Conservation (phyloP, 257 asterid genomes). For the Solanum sparsipilum region DNA sequence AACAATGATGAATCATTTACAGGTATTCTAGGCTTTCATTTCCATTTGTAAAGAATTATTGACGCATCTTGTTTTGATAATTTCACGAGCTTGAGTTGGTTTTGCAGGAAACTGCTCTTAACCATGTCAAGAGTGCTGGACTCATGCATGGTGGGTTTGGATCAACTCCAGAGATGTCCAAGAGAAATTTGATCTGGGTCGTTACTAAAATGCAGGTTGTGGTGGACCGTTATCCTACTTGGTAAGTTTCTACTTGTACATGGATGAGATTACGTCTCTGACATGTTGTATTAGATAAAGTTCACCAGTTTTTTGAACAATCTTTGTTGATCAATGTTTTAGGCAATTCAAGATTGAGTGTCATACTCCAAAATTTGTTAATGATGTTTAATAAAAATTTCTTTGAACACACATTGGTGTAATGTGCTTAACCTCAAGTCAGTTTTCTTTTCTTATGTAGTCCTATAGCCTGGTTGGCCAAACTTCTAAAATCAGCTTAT, state of each 20-base stretch:
- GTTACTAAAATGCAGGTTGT: slow-evolving; percentile 89
- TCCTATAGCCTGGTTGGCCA: neutral
- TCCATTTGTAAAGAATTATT: neutral
- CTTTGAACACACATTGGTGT: neutral
- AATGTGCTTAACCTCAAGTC: neutral
- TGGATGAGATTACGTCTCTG: neutral
- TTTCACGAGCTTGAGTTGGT: slow-evolving; percentile 14
- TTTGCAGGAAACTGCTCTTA: slow-evolving; percentile 90
- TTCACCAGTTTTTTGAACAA: neutral
- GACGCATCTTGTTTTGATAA: neutral
- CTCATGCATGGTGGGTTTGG: slow-evolving; percentile 93
- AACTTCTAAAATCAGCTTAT: neutral
- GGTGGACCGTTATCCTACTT: slow-evolving; percentile 88
- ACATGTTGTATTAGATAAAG: neutral
- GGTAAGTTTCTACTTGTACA: slow-evolving; percentile 38
- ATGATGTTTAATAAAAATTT: neutral
- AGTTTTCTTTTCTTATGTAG: neutral
- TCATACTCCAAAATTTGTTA: neutral
- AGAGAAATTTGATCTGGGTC: slow-evolving; percentile 86
- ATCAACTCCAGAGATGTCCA: slow-evolving; percentile 94
- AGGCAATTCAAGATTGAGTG: neutral
- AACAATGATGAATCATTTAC: slow-evolving; percentile 93
- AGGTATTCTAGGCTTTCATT: slow-evolving; percentile 31
- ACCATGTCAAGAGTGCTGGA: slow-evolving; percentile 81
- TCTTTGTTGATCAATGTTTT: neutral